Evolutionary conservation across 2,329 filamentous ascomycete genomes (phyloP).

Genomic region (Alternaria consortialis): DNA sequence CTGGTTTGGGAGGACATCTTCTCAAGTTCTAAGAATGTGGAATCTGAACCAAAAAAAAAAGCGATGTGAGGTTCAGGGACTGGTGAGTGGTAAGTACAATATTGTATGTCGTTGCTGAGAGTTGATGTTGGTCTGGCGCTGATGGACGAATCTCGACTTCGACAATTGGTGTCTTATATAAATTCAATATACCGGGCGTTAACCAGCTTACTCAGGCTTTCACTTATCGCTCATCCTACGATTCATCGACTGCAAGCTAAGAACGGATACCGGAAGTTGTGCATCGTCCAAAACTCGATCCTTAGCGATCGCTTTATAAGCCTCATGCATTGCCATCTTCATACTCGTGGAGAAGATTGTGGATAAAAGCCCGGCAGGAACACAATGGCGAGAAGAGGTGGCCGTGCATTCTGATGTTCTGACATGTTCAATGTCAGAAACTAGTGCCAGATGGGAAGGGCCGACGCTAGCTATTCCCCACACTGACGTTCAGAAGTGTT

Average conservation of each 20-base stretch:
- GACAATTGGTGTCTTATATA: not conserved
- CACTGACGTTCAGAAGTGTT: not conserved
- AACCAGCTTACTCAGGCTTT: not conserved
- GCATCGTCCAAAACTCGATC: not conserved
- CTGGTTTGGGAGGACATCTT: slow-evolving; percentile 26
- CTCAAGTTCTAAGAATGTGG: not conserved
- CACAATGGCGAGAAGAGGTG: not conserved
- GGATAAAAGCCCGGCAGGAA: not conserved
- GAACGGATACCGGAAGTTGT: not conserved
- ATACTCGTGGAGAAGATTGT: not conserved
- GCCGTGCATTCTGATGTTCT: slow-evolving; percentile 1
- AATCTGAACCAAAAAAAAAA: not conserved
- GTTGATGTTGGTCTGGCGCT: not conserved
- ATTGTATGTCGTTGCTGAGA: not conserved
- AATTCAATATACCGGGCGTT: not conserved
- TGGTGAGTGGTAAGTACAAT: not conserved
- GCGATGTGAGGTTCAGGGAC: not conserved
- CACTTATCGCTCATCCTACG: not conserved
- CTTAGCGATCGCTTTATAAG: not conserved
- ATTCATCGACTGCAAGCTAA: not conserved
- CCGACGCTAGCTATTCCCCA: not conserved
- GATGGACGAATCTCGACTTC: not conserved
- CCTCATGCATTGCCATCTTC: not conserved
- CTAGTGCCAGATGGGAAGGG: not conserved
- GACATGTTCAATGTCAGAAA: not conserved